Percentiles rank a stretch among this genome's conserved stretches.
phyloP scores from a whole-genome alignment of 1,284 basidiomycete genomes.

The Sanghuangporus weigelae region DNA sequence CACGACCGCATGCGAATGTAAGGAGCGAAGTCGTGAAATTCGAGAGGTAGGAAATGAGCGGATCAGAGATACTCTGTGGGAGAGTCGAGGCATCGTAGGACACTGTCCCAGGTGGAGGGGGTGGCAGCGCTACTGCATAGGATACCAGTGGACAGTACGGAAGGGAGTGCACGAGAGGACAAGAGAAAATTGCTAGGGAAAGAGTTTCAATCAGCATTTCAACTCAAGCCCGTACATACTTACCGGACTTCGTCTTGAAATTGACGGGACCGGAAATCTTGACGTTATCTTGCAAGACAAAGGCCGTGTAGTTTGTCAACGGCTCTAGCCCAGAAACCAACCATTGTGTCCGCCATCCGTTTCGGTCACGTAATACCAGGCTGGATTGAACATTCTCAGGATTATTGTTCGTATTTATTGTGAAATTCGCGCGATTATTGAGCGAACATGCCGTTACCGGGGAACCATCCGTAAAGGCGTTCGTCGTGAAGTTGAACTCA shows the following conservation, averaged over 20 bases:
- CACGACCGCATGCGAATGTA: conserved; percentile 75
- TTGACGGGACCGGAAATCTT: conserved; percentile 59
- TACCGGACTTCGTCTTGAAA: conserved; percentile 67
- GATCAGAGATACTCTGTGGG: conserved; percentile 41
- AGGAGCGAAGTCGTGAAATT: conserved; percentile 72
- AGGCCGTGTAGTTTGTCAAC: conserved; percentile 68
- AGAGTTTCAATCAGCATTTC: conserved; percentile 2
- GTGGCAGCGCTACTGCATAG: conserved; percentile 65
- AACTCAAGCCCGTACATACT: neutral
- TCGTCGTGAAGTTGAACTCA: conserved; percentile 12
- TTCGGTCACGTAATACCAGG: conserved; percentile 48
- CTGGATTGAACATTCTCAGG: conserved; percentile 26
- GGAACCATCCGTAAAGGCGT: conserved; percentile 35
- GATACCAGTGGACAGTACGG: conserved; percentile 69
- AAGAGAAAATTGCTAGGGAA: conserved; percentile 57
- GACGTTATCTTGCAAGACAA: conserved; percentile 46
- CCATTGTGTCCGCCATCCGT: conserved; percentile 67
- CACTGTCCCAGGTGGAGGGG: conserved; percentile 31
- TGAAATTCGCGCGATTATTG: conserved; percentile 32
- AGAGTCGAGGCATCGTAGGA: conserved; percentile 48
- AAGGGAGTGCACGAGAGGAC: conserved; percentile 66
- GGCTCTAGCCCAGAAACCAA: conserved; percentile 51
- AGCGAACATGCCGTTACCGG: conserved; percentile 58
- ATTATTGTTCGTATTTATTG: conserved; percentile 24
- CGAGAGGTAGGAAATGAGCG: conserved; percentile 54